Evolutionary conservation across 2,329 filamentous ascomycete species (phyloP).

Genomic region (Aspergillus novoparasiticus): DNA sequence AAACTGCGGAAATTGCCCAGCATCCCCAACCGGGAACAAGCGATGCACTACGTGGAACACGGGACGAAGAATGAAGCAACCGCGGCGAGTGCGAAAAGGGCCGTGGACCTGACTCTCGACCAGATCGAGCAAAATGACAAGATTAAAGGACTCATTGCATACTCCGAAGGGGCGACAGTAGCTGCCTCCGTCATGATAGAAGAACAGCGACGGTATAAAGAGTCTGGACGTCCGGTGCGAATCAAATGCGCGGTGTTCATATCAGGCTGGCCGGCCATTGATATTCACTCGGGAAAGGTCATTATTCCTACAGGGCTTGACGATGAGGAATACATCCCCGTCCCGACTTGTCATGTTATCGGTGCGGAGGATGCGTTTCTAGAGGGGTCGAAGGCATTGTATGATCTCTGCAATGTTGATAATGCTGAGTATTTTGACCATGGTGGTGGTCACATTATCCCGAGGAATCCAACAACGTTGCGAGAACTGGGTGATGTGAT

Average conservation of each 20-base stretch:
- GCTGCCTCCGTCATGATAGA: background rate
- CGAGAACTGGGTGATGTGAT: background rate
- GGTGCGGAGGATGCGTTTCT: background rate
- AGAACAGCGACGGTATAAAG: background rate
- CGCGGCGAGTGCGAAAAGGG: too few relatives aligned
- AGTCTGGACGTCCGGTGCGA: background rate
- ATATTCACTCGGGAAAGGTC: background rate
- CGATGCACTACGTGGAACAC: too few relatives aligned
- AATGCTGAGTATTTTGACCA: background rate
- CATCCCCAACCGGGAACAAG: too few relatives aligned
- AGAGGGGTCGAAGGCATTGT: background rate
- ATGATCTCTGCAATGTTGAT: background rate
- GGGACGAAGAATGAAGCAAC: too few relatives aligned
- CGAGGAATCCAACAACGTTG: background rate
- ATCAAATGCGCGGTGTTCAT: conserved; percentile 1
- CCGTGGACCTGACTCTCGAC: too few relatives aligned
- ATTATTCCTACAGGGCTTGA: background rate
- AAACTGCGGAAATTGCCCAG: too few relatives aligned
- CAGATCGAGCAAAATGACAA: background rate
- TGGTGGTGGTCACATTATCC: background rate
- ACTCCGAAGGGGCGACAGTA: background rate
- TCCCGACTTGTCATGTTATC: background rate
- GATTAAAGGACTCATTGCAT: background rate
- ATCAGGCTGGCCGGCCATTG: background rate
- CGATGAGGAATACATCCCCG: background rate